Evolutionary conservation across 2,329 filamentous ascomycete genomes (phyloP).

Genomic region (Ceratocystis huliohia): DNA sequence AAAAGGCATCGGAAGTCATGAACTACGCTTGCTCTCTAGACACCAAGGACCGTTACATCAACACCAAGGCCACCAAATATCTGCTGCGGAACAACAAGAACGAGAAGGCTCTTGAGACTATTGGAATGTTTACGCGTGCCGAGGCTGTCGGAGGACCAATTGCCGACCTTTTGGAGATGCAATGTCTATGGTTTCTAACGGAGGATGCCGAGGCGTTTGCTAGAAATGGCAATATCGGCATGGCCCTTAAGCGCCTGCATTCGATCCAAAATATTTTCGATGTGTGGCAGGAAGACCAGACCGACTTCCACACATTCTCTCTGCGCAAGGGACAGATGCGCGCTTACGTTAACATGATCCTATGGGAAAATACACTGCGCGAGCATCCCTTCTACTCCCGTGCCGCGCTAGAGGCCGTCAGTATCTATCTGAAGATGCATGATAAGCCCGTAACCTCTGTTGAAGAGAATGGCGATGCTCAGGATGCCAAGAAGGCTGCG

Average conservation of each 20-base stretch:
- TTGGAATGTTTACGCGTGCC: conserved; percentile 86
- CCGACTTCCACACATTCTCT: conserved; percentile 97
- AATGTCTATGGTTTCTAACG: conserved; percentile 92
- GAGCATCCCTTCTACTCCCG: conserved; percentile 89
- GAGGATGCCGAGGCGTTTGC: conserved; percentile 87
- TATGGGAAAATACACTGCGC: conserved; percentile 84
- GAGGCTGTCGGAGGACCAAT: conserved; percentile 80
- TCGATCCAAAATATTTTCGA: conserved; percentile 87
- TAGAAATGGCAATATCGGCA: conserved; percentile 65
- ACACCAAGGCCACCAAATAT: conserved; percentile 96
- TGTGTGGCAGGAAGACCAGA: conserved; percentile 95
- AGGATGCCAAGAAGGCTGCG: conserved; percentile 70
- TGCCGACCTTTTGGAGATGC: conserved; percentile 91
- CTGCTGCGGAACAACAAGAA: conserved; percentile 86
- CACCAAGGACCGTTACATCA: conserved; percentile 88
- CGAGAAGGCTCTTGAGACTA: conserved; percentile 71
- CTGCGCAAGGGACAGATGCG: conserved; percentile 92
- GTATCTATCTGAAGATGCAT: conserved; percentile 64
- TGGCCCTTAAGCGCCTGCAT: conserved; percentile 87
- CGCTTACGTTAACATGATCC: conserved; percentile 89
- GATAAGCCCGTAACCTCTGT: conserved; percentile 55
- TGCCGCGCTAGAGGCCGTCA: conserved; percentile 68
- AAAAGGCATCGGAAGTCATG: conserved; percentile 76
- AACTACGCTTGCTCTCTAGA: conserved; percentile 76
- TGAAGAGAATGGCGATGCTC: conserved; percentile 40